Evolutionary conservation across 108 stramenopile genomes (phyloP).

Genomic region (Discostella pseudostelligera): DNA sequence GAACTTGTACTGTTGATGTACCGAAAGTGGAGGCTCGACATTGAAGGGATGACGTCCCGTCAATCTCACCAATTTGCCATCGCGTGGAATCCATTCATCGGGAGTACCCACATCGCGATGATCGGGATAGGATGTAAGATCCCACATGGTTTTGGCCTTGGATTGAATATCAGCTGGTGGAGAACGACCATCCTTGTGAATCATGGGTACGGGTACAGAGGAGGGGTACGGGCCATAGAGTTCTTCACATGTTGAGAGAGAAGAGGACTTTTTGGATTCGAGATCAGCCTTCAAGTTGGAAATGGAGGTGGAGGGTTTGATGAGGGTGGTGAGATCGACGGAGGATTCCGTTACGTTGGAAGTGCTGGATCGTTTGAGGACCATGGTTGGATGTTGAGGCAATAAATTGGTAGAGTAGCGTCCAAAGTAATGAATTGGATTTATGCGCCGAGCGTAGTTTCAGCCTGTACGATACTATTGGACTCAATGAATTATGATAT

Average conservation of each 20-base stretch:
- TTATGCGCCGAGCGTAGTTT: no score
- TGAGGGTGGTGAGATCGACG: slow-evolving; percentile 41
- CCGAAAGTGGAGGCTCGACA: slow-evolving; percentile 89
- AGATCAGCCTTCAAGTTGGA: slow-evolving; percentile 10
- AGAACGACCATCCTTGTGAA: slow-evolving; percentile 62
- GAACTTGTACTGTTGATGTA: slow-evolving; percentile 68
- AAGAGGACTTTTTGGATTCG: not conserved
- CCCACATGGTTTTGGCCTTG: slow-evolving; percentile 57
- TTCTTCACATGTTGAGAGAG: slow-evolving; percentile 35
- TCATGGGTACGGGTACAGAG: slow-evolving; percentile 77
- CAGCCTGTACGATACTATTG: no score
- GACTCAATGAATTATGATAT: no score
- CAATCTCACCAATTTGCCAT: slow-evolving; percentile 87
- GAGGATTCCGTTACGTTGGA: slow-evolving; percentile 7
- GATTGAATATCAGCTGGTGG: slow-evolving; percentile 48
- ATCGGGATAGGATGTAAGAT: slow-evolving; percentile 59
- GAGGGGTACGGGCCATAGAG: slow-evolving; percentile 80
- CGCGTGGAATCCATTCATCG: slow-evolving; percentile 88
- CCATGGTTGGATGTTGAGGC: not conserved
- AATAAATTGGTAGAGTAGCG: no score
- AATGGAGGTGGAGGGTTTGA: slow-evolving; percentile 42
- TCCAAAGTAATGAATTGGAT: no score
- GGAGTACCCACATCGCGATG: slow-evolving; percentile 83
- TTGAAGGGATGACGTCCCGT: slow-evolving; percentile 99
- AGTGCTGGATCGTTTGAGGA: slow-evolving; percentile 9